phyloP scores from a whole-genome alignment of 768 basidiomycete species.

The Mycena latifolia region DNA sequence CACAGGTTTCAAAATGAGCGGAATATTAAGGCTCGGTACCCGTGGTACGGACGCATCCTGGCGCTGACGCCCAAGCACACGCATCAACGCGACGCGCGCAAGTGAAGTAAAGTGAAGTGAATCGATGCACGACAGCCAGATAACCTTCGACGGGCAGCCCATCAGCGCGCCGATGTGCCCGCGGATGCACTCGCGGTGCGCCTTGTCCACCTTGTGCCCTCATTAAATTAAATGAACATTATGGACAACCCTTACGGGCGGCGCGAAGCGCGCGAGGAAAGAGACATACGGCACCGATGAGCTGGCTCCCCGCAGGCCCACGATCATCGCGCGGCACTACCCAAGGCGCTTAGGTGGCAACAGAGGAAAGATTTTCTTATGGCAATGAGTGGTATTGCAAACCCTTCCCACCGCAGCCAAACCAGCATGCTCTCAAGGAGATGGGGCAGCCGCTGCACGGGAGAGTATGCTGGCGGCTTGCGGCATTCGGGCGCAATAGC shows the following conservation, averaged over 20 bases:
- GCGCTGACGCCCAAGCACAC: constrained; percentile 62
- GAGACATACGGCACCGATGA: constrained; percentile 78
- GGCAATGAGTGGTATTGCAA: too few species aligned
- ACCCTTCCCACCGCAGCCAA: too few species aligned
- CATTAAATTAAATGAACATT: too few species aligned
- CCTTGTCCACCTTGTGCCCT: constrained; percentile 94
- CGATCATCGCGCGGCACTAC: constrained; percentile 87
- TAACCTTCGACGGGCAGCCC: constrained; percentile 92
- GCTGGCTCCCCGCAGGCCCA: constrained; percentile 91
- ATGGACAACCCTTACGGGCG: background rate
- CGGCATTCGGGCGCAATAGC: too few species aligned
- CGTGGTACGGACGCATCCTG: constrained; percentile 77
- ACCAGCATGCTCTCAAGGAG: too few species aligned
- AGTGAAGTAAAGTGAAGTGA: background rate
- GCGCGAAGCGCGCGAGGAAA: constrained; percentile 2
- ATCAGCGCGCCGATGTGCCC: constrained; percentile 90
- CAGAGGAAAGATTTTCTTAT: too few species aligned
- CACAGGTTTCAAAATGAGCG: too few species aligned
- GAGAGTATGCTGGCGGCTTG: too few species aligned
- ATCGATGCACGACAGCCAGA: constrained; percentile 80
- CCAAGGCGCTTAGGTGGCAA: too few species aligned
- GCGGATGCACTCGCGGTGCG: constrained; percentile 88
- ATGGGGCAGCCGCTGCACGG: too few species aligned
- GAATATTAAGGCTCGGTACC: constrained; percentile 59
- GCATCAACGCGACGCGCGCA: background rate